Conservation (phyloP, 352 stramenopile species). For the Phytophthora quininea region DNA sequence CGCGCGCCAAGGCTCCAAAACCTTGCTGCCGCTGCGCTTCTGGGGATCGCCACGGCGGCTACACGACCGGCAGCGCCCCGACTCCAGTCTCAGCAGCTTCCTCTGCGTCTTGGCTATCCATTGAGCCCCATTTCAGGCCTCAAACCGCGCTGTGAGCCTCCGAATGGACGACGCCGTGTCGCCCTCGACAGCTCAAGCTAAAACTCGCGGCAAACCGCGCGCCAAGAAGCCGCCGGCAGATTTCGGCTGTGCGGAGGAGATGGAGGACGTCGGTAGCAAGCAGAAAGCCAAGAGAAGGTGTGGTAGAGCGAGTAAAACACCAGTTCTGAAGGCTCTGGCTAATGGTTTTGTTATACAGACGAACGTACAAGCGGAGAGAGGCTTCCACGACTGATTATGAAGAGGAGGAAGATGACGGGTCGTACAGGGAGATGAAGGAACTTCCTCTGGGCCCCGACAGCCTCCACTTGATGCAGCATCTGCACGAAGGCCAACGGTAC, state of each 20-base stretch:
- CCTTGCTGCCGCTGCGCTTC: conserved; percentile 13
- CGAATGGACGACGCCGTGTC: conserved; percentile 23
- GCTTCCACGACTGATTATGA: conserved; percentile 1
- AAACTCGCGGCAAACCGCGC: conserved; percentile 26
- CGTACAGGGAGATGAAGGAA: conserved; percentile 19
- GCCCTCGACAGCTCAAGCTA: conserved; percentile 2
- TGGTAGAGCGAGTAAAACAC: no score
- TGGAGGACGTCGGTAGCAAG: conserved; percentile 18
- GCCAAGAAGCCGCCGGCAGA: conserved; percentile 18
- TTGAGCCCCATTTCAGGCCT: background rate
- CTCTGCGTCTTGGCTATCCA: background rate
- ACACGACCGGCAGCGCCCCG: background rate
- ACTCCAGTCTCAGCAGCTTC: background rate
- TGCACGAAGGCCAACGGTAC: conserved; percentile 48
- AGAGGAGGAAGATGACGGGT: conserved; percentile 23
- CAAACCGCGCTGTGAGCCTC: background rate
- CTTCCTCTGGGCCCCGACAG: conserved; percentile 32
- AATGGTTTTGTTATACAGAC: conserved; percentile 26
- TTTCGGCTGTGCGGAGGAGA: conserved; percentile 17
- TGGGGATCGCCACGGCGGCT: conserved; percentile 9
- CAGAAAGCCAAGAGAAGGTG: conserved; percentile 45
- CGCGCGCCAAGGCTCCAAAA: conserved; percentile 18
- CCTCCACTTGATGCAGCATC: conserved; percentile 40
- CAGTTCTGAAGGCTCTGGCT: no score
- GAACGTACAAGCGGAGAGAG: conserved; percentile 7